A percentile compares a stretch with the other conserved stretches of the same genome.
Conservation (phyloP, 208 protist species). For the Leptomonas seymouri region DNA sequence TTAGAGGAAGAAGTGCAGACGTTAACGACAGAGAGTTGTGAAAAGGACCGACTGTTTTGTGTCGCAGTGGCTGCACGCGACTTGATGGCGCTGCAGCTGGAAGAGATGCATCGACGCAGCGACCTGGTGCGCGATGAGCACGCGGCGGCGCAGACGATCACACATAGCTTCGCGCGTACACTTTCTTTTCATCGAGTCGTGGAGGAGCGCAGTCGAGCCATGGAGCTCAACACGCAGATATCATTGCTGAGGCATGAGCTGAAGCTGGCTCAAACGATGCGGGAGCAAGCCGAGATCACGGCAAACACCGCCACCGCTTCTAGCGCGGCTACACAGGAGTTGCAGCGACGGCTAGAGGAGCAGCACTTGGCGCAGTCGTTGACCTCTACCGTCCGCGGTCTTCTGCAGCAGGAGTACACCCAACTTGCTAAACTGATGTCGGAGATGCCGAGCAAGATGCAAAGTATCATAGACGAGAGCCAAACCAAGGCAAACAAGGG, state of each 20-base stretch:
- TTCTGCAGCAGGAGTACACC: conserved; percentile 32
- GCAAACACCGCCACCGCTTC: background rate
- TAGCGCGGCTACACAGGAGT: conserved; percentile 7
- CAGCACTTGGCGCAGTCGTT: conserved; percentile 11
- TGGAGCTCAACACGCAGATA: conserved; percentile 32
- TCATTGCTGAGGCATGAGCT: conserved; percentile 21
- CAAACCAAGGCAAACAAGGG: background rate
- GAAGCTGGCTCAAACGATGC: conserved; percentile 29
- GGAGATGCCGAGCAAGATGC: conserved; percentile 35
- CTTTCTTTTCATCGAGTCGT: background rate
- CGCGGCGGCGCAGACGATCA: conserved; percentile 6
- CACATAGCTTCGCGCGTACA: conserved; percentile 12
- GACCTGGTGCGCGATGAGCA: conserved; percentile 8
- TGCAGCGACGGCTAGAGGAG: conserved; percentile 23
- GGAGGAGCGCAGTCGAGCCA: conserved; percentile 13
- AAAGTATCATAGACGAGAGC: conserved; percentile 14
- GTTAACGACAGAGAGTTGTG: conserved; percentile 27
- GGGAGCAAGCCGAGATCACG: background rate
- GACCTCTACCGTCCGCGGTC: conserved; percentile 16
- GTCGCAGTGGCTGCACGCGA: conserved; percentile 4
- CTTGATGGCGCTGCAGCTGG: conserved; percentile 17
- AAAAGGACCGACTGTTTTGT: conserved; percentile 6
- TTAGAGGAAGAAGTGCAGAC: conserved; percentile 41
- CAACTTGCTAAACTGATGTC: conserved; percentile 38
- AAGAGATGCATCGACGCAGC: conserved; percentile 9